These are phyloP conservation scores for Curvularia verruculosa DNA, from an alignment of 2,329 filamentous ascomycete species.

Conservation along the genomic window DNA sequence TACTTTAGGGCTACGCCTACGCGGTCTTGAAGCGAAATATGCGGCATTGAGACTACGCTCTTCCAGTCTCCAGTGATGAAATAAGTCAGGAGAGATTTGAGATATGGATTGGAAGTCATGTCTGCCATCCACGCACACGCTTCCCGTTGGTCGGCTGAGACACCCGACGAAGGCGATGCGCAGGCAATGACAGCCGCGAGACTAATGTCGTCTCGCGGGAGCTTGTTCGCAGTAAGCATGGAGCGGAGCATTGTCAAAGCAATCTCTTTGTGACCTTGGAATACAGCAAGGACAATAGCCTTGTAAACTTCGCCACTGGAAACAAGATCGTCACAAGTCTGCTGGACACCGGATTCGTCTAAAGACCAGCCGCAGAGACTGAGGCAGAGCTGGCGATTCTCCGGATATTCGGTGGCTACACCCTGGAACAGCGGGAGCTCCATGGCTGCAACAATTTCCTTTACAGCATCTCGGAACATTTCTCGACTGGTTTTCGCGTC, in stretches of 20 bases:
- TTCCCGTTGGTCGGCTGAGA: constrained; percentile 65
- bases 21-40: constrained; percentile 76
- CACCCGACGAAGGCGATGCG: constrained; percentile 46
- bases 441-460: constrained; percentile 67
- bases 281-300: constrained; percentile 76
- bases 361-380: constrained; percentile 76
- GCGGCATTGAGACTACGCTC: constrained; percentile 72
- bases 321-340: constrained; percentile 58
- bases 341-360: constrained; percentile 58
- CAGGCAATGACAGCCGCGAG: constrained; percentile 57
- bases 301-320: constrained; percentile 69
- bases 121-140: constrained; percentile 67
- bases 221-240: constrained; percentile 70
- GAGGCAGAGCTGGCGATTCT: constrained; percentile 76
- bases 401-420: constrained; percentile 66
- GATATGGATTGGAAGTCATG: constrained; percentile 75
- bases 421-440: constrained; percentile 69
- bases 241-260: constrained; percentile 73
- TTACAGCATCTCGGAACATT: constrained; percentile 61
- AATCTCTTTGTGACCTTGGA: constrained; percentile 71
- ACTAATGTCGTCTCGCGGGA: constrained; percentile 57
- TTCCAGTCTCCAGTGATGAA: constrained; percentile 80
- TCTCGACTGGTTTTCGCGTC: constrained; percentile 60
- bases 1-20: constrained; percentile 75
- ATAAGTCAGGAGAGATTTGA: constrained; percentile 78